Percentiles rank a stretch among this genome's conserved stretches.
phyloP scores from a whole-genome alignment of 148 eudicot species.

The Camellia granthamiana region DNA sequence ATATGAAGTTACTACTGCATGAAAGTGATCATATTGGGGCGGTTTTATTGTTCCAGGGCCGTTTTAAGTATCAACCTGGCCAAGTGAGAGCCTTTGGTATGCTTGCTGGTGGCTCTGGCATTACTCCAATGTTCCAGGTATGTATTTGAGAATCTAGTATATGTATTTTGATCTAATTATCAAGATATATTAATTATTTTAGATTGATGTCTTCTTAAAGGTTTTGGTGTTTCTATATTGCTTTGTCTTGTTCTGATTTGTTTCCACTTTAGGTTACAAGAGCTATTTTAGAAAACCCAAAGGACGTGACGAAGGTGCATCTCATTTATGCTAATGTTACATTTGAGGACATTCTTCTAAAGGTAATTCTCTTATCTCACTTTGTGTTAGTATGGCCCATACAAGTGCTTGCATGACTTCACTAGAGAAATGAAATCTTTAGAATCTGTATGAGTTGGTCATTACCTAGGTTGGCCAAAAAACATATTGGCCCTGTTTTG shows the following conservation, averaged over 20 bases:
- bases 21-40: constrained; percentile 8
- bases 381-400: not conserved
- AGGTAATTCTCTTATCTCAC: constrained; percentile 42
- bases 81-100: constrained; percentile 87
- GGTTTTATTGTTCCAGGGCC: constrained; percentile 47
- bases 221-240: not conserved
- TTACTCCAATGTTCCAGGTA: constrained; percentile 88
- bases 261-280: constrained; percentile 55
- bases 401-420: not conserved
- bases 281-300: constrained; percentile 82
- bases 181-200: not conserved
- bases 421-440: not conserved
- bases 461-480: not conserved
- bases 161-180: too few species aligned
- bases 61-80: constrained; percentile 82
- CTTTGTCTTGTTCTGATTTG: constrained; percentile 7
- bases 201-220: not conserved
- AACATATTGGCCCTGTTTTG: not conserved
- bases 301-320: constrained; percentile 71
- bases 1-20: not conserved
- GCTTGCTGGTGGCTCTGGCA: constrained; percentile 97
- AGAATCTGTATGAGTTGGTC: not conserved
- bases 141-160: not conserved
- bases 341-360: constrained; percentile 72
- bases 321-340: constrained; percentile 84